phyloP scores from a whole-genome alignment of 495 filamentous ascomycete species.

The Trichoderma reesei region DNA sequence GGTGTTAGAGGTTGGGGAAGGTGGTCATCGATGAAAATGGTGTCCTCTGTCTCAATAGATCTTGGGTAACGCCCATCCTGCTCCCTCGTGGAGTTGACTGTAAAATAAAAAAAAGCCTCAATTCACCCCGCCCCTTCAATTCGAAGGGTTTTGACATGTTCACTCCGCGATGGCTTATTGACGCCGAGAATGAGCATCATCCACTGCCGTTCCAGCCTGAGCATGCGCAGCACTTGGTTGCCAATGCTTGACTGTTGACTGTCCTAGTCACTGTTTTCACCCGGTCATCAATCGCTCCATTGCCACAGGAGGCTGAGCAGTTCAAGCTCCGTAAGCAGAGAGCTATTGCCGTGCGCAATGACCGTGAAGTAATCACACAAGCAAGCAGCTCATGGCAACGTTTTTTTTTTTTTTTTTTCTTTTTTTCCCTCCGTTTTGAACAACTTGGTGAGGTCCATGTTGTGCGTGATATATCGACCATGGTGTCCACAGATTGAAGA shows the following conservation, averaged over 20 bases:
- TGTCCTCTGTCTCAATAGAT: conserved; percentile 8
- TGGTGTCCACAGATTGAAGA: not conserved
- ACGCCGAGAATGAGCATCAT: too few relatives aligned
- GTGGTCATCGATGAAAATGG: conserved; percentile 3
- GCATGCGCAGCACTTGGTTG: not conserved
- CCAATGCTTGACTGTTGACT: not conserved
- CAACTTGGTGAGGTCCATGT: not conserved
- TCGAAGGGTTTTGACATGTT: not conserved
- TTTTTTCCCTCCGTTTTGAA: not conserved
- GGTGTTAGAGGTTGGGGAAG: conserved; percentile 7
- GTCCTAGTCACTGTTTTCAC: not conserved
- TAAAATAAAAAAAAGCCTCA: conserved; percentile 9
- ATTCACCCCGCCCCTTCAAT: not conserved
- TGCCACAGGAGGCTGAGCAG: not conserved
- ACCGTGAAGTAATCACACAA: not conserved
- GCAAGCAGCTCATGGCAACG: not conserved
- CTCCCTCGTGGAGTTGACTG: conserved; percentile 4
- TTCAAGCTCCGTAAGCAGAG: not conserved
- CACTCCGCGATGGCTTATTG: not conserved
- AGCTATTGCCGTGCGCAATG: not conserved
- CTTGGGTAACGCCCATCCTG: not conserved
- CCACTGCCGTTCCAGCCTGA: not conserved
- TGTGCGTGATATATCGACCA: conserved; percentile 2
- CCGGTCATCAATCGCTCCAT: not conserved
- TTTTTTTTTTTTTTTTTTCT: not conserved